Conservation (phyloP, 305 asterid species). For the Lippia alba region DNA sequence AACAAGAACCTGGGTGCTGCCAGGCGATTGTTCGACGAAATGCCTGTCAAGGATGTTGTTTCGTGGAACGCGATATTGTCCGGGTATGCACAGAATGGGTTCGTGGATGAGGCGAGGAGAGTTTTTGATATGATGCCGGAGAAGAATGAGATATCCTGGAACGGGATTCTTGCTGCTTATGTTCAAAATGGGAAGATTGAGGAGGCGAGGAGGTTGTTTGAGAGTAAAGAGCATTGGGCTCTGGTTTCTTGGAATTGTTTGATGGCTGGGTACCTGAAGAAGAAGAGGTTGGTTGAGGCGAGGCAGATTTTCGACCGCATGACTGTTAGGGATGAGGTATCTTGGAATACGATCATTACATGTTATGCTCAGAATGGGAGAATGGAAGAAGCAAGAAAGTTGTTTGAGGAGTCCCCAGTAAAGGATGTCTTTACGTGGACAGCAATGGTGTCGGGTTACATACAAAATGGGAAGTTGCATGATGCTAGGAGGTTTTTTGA, state of each 20-base stretch:
- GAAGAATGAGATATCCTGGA: slow-evolving; percentile 91
- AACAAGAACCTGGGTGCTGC: slow-evolving; percentile 69
- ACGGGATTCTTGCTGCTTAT: slow-evolving; percentile 83
- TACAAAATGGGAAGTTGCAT: slow-evolving; percentile 76
- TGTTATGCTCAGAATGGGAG: slow-evolving; percentile 80
- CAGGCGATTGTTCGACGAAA: slow-evolving; percentile 72
- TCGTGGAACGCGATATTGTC: slow-evolving; percentile 91
- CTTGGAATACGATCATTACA: slow-evolving; percentile 89
- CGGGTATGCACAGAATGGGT: slow-evolving; percentile 85
- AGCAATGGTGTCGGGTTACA: slow-evolving; percentile 81
- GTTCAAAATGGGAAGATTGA: slow-evolving; percentile 85
- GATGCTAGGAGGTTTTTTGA: slow-evolving; percentile 75
- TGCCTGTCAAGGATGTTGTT: slow-evolving; percentile 83
- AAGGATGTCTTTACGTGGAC: slow-evolving; percentile 91
- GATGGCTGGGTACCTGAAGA: slow-evolving; percentile 91
- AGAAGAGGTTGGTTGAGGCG: slow-evolving; percentile 74
- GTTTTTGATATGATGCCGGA: slow-evolving; percentile 70
- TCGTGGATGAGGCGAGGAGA: slow-evolving; percentile 74
- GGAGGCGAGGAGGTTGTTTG: slow-evolving; percentile 79
- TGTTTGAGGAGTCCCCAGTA: slow-evolving; percentile 72
- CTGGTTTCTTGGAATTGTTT: slow-evolving; percentile 96
- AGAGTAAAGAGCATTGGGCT: slow-evolving; percentile 67
- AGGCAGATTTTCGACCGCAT: slow-evolving; percentile 65
- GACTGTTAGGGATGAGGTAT: slow-evolving; percentile 78
- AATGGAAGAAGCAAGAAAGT: slow-evolving; percentile 66